phyloP scores from a whole-genome alignment of 441 rosid genomes.

The Macaranga tanarius region DNA sequence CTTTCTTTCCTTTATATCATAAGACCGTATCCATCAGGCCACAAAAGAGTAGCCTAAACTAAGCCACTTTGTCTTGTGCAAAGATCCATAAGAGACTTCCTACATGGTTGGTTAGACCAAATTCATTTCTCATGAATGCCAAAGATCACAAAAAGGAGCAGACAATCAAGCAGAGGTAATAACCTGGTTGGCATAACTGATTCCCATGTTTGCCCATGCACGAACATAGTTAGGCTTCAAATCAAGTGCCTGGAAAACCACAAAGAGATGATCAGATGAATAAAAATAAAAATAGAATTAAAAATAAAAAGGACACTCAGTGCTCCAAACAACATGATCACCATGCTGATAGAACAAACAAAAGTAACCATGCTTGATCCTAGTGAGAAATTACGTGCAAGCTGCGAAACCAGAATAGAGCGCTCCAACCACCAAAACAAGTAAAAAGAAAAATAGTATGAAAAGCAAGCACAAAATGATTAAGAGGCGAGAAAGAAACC shows the following conservation, averaged over 20 bases:
- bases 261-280: constrained; percentile 12
- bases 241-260: constrained; percentile 76
- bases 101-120: neutral
- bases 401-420: neutral
- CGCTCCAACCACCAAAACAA: neutral
- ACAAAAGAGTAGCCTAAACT: neutral
- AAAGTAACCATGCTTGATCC: neutral
- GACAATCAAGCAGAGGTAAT: constrained; percentile 17
- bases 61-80: neutral
- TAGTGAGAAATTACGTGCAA: neutral
- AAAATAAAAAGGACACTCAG: neutral
- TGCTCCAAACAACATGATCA: neutral
- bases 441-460: neutral
- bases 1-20: too few relatives aligned
- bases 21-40: neutral
- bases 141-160: neutral
- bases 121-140: neutral
- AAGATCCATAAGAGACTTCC: neutral
- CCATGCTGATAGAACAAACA: neutral
- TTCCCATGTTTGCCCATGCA: constrained; percentile 99
- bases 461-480: neutral
- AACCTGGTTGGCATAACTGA: constrained; percentile 99
- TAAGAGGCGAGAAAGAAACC: neutral
- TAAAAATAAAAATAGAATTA: neutral
- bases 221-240: constrained; percentile 99